A percentile compares a stretch with the other conserved stretches of the same genome.
Evolutionary conservation across 441 rosid species (phyloP).

Genomic region (Metrosideros polymorpha): DNA sequence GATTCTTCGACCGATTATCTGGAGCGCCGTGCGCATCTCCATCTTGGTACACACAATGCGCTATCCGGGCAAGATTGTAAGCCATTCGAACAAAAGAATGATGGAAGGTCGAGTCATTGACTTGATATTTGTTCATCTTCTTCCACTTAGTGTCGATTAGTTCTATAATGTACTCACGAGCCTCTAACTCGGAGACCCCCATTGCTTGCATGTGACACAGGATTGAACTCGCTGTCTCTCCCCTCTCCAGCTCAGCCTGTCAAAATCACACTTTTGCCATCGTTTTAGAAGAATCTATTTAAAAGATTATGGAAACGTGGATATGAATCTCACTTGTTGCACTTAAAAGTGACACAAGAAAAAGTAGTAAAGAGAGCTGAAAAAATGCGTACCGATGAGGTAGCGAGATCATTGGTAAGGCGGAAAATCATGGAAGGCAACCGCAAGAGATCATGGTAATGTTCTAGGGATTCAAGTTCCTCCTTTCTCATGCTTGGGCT

Average conservation of each 20-base stretch:
- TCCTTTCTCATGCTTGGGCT: neutral
- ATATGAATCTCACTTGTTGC: too few species aligned
- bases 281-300: neutral
- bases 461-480: neutral
- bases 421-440: conserved; percentile 14
- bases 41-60: neutral
- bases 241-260: conserved; percentile 19
- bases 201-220: conserved; percentile 22
- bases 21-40: neutral
- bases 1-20: neutral
- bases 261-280: neutral
- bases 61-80: neutral
- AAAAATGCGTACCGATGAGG: conserved; percentile 19
- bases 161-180: conserved; percentile 2
- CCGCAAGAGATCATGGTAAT: conserved; percentile 3
- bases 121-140: conserved; percentile 7
- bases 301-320: too few species aligned
- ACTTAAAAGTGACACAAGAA: too few species aligned
- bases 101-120: neutral
- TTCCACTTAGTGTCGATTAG: conserved; percentile 20
- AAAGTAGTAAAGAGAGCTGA: too few species aligned
- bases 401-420: conserved; percentile 24
- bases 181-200: conserved; percentile 6
- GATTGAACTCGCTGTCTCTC: conserved; percentile 24
- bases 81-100: neutral